Evolutionary conservation across 1,139 yeast species (phyloP), one percentile per base, ranked within the genome.

Genomic region (Magnusiomyces paraingens): DNA sequence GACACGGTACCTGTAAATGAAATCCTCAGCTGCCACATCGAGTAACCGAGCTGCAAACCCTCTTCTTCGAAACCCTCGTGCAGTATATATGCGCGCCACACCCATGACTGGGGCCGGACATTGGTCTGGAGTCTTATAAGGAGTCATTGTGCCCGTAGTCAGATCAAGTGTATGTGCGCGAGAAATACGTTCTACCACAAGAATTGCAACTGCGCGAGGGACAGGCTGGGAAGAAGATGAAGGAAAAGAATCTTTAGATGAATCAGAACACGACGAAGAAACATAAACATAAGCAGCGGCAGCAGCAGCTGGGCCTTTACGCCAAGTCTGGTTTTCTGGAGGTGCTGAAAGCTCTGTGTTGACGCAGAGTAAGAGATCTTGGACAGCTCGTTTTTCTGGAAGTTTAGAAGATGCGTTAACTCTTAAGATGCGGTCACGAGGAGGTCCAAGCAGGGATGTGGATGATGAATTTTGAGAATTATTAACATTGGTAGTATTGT

Each of bases 81-180:
- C 78, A 0, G 84, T 80, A 75, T 83, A 84, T 5, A 85, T 80
- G 22, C 93, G 66, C 2, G 88, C 82, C 0, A 85, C 76, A 0
- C 93, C 93, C 50, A 79, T 61, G 26, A 73, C 59, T 36, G 51
- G 45, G 6, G 42, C 47, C 2, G 52, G 52, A n/a, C 39, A 35
- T 6, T 44, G 47, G 10, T 21, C 41, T 2, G 47, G 46, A 10
- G 35, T 57, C 11, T 54, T 55, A 15, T 6, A 36, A 15, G 8
- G 8, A 0, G 79, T 78, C 3, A 73, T 51, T 20, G 65, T 64
- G 2, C 73, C 69, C 1, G 72, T 62, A 17, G 64, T 64, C 12
- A 62, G 54, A 11, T 57, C 59, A 81, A 84, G 79, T 83, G 84
- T 82, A 22, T 62, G 60, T 0, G 77, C 81, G 1, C 49, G 40